Conservation (phyloP, 2,329 filamentous ascomycete species). For the Aaosphaeria pasadenensis region DNA sequence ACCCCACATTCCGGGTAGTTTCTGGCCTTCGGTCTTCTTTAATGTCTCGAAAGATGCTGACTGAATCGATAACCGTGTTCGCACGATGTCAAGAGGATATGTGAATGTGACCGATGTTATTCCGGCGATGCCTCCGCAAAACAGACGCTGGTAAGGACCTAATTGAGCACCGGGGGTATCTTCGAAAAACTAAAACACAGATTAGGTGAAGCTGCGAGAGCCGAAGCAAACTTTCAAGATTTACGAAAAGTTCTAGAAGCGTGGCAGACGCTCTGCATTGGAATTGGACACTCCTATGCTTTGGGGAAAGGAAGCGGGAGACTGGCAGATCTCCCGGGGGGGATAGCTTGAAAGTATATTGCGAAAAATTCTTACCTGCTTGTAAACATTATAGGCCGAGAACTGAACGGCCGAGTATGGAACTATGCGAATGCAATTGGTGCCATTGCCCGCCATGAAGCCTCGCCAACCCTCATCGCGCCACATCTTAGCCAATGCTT, state of each 20-base stretch:
- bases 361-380: constrained; percentile 61
- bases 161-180: constrained; percentile 70
- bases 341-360: neutral
- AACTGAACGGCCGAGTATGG: constrained; percentile 98
- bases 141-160: constrained; percentile 68
- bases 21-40: constrained; percentile 41
- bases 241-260: no score
- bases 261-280: no score
- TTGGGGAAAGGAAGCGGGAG: neutral
- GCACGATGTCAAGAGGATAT: constrained; percentile 96
- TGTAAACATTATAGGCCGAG: constrained; percentile 97
- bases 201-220: no score
- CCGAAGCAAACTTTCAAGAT: no score
- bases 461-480: constrained; percentile 94
- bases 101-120: constrained; percentile 94
- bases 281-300: no score
- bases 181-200: constrained; percentile 65
- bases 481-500: constrained; percentile 93
- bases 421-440: constrained; percentile 96
- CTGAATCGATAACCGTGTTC: constrained; percentile 92
- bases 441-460: constrained; percentile 97
- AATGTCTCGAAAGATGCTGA: constrained; percentile 90
- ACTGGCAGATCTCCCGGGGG: neutral
- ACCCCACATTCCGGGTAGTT: constrained; percentile 88
- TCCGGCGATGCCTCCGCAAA: constrained; percentile 89